Percentiles rank a stretch among this genome's conserved stretches.
Evolutionary conservation across 2,329 filamentous ascomycete genomes (phyloP).

Genomic region (Aspergillus luchuensis): DNA sequence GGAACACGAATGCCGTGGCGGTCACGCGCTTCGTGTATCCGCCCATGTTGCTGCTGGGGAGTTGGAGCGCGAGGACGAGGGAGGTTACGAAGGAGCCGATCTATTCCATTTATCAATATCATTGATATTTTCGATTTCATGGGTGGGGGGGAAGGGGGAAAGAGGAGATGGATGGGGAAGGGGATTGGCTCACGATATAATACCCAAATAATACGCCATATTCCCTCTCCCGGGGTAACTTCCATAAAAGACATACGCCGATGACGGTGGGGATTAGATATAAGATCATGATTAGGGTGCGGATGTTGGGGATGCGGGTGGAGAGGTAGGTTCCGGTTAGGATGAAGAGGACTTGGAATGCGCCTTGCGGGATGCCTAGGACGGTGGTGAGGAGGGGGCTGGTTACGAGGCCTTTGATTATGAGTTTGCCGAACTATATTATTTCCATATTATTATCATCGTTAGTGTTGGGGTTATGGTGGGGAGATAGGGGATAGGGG

Average conservation of each 20-base stretch:
- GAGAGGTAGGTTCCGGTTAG: conserved; percentile 57
- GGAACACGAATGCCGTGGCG: conserved; percentile 48
- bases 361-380: conserved; percentile 58
- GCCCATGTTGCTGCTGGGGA: conserved; percentile 45
- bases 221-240: conserved; percentile 46
- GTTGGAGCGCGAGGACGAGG: conserved; percentile 55
- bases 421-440: conserved; percentile 53
- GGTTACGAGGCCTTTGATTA: conserved; percentile 51
- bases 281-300: conserved; percentile 56
- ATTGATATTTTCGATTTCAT: too few relatives aligned
- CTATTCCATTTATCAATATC: too few relatives aligned
- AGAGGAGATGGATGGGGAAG: too few relatives aligned
- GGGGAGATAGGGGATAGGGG: background rate
- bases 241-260: conserved; percentile 55
- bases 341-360: conserved; percentile 55
- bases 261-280: conserved; percentile 57
- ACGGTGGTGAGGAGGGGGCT: conserved; percentile 53
- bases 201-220: conserved; percentile 55
- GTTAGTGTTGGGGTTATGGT: background rate
- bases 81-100: conserved; percentile 53
- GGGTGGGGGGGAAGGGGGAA: too few relatives aligned
- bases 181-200: conserved; percentile 45
- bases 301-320: conserved; percentile 52
- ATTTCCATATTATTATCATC: background rate
- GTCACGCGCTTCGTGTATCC: conserved; percentile 56